phyloP scores from a whole-genome alignment of 257 asterid species.

The Gardenia jasminoides region DNA sequence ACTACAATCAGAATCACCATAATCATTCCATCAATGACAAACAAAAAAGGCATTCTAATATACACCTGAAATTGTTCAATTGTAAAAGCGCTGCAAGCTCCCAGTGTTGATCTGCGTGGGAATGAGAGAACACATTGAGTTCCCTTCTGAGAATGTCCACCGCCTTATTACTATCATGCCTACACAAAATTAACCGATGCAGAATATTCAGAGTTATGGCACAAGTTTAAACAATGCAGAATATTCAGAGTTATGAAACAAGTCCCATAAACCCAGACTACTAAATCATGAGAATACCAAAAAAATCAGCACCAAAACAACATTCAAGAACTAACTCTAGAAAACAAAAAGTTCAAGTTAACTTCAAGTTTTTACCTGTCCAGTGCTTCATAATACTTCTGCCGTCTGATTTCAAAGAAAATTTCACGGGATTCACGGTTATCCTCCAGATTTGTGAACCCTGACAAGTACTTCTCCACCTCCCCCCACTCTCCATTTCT shows the following conservation, averaged over 20 bases:
- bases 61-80: conserved; percentile 48
- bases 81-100: conserved; percentile 46
- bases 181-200: conserved; percentile 12
- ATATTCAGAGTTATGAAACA: not conserved
- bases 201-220: conserved; percentile 12
- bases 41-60: not conserved
- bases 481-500: conserved; percentile 59
- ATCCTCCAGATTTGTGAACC: conserved; percentile 61
- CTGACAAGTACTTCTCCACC: conserved; percentile 52
- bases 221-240: conserved; percentile 5
- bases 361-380: conserved; percentile 32
- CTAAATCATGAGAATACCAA: too few species aligned
- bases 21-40: conserved; percentile 13
- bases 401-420: conserved; percentile 58
- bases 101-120: conserved; percentile 40
- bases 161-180: conserved; percentile 48
- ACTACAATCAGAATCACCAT: not conserved
- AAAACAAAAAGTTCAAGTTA: not conserved
- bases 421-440: conserved; percentile 50
- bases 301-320: not conserved
- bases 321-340: too few species aligned
- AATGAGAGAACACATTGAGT: conserved; percentile 40
- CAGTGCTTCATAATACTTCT: conserved; percentile 63
- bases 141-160: conserved; percentile 55
- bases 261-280: not conserved